Conservation (phyloP, 2,329 filamentous ascomycete species). For the Balansia obtecta region DNA sequence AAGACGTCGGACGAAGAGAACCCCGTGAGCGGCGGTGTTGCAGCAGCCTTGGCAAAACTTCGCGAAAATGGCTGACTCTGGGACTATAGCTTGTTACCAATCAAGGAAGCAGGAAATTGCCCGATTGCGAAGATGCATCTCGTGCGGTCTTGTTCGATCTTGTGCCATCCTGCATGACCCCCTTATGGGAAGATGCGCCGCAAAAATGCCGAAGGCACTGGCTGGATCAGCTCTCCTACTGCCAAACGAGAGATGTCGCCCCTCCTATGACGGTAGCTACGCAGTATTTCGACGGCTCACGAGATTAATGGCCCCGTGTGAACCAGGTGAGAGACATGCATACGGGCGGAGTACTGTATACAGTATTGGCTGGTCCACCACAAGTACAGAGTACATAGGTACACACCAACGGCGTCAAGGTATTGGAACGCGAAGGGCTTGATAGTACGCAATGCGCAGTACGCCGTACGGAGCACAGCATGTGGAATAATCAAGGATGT, state of each 20-base stretch:
- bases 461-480: background rate
- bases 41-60: conserved; percentile 47
- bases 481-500: background rate
- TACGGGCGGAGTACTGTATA: too few species aligned
- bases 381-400: background rate
- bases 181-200: conserved; percentile 1
- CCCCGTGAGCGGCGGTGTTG: conserved; percentile 41
- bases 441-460: background rate
- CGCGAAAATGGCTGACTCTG: conserved; percentile 25
- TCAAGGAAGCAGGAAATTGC: background rate
- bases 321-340: too few species aligned
- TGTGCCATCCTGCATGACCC: background rate
- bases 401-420: background rate
- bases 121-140: background rate
- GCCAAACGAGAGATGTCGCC: background rate
- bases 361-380: too few species aligned
- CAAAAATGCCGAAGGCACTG: conserved; percentile 4
- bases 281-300: background rate
- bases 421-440: background rate
- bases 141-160: too few species aligned
- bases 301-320: background rate
- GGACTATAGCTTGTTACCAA: background rate
- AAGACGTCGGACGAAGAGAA: conserved; percentile 11
- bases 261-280: background rate
- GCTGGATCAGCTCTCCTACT: background rate